These are phyloP conservation scores for Mycena sanguinolenta DNA, from an alignment of 768 basidiomycete genomes.

Conservation along the genomic window DNA sequence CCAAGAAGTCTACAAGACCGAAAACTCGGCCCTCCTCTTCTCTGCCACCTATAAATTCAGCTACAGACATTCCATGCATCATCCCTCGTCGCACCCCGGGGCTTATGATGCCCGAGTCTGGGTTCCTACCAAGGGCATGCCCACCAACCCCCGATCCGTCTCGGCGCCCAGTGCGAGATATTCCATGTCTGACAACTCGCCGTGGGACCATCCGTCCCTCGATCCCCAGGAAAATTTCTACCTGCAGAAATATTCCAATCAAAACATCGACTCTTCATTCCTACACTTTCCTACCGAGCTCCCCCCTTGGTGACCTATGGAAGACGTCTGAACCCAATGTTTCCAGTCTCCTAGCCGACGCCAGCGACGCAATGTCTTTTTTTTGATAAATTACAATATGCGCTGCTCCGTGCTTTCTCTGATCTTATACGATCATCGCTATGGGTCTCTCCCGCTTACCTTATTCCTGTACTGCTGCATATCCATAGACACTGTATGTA, in stretches of 20 bases:
- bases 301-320: background rate
- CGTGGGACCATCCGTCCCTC: background rate
- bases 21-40: slow-evolving; percentile 57
- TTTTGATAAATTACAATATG: background rate
- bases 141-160: background rate
- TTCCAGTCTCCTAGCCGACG: background rate
- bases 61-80: slow-evolving; percentile 40
- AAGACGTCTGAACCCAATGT: background rate
- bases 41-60: slow-evolving; percentile 72
- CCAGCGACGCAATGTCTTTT: background rate
- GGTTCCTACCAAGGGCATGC: background rate
- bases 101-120: background rate
- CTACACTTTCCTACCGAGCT: background rate
- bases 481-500: too few relatives aligned
- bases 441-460: too few relatives aligned
- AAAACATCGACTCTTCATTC: background rate
- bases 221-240: background rate
- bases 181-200: background rate
- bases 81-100: slow-evolving; percentile 4
- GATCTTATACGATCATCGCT: background rate
- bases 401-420: background rate
- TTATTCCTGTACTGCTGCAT: background rate
- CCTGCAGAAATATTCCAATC: slow-evolving; percentile 22
- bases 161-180: background rate
- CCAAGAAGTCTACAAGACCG: slow-evolving; percentile 67